Percentiles rank a stretch among this genome's conserved stretches.
Conservation (phyloP, 306 rosid species). For the Gynostemma pentaphyllum region DNA sequence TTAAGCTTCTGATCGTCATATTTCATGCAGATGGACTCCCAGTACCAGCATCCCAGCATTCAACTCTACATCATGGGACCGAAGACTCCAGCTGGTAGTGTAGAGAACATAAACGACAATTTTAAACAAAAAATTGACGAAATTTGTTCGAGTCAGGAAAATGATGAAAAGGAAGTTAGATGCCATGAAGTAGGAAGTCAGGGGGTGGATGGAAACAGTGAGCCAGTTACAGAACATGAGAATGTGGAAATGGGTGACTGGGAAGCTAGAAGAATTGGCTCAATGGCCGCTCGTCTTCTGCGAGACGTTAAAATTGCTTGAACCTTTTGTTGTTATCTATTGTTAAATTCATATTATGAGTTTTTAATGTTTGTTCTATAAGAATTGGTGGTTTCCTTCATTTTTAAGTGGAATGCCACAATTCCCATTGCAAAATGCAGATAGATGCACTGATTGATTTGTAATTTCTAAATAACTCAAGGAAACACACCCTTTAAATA, state of each 20-base stretch:
- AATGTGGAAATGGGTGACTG: slow-evolving; percentile 48
- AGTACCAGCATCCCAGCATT: slow-evolving; percentile 86
- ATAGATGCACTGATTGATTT: background rate
- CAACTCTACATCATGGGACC: slow-evolving; percentile 58
- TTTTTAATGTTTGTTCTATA: background rate
- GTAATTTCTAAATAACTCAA: background rate
- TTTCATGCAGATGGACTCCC: slow-evolving; percentile 72
- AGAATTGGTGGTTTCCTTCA: background rate
- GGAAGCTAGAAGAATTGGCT: slow-evolving; percentile 80
- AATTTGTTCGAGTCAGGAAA: slow-evolving; percentile 19
- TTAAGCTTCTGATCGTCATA: background rate
- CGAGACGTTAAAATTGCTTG: slow-evolving; percentile 54
- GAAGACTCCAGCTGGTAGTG: slow-evolving; percentile 24
- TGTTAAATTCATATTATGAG: background rate
- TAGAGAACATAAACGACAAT: slow-evolving; percentile 15
- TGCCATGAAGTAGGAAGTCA: slow-evolving; percentile 14
- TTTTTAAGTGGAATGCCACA: background rate
- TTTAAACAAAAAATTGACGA: slow-evolving; percentile 23
- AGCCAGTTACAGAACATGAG: slow-evolving; percentile 14
- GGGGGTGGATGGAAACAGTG: slow-evolving; percentile 23
- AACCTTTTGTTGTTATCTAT: background rate
- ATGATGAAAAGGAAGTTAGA: slow-evolving; percentile 16
- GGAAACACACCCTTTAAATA: background rate
- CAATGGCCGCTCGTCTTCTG: slow-evolving; percentile 81
- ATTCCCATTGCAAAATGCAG: background rate